Evolutionary conservation across 495 filamentous ascomycete species (phyloP).

Genomic region (Staphylotrichum tortipilum): DNA sequence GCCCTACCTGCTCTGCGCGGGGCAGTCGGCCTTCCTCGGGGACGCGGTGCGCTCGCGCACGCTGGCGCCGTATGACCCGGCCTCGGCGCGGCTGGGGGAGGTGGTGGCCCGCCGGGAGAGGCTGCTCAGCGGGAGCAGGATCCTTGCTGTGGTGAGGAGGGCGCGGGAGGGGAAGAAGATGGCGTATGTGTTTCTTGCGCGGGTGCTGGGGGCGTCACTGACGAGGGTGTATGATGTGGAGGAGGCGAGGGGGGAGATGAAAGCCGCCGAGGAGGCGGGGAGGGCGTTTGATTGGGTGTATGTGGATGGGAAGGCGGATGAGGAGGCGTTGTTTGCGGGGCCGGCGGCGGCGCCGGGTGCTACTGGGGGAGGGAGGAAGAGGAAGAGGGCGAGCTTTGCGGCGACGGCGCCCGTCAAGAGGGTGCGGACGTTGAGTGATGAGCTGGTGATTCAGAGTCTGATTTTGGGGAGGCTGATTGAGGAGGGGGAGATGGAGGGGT

Average conservation of each 20-base stretch:
- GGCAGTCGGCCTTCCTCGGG: slow-evolving; percentile 65
- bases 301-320: slow-evolving; percentile 47
- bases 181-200: slow-evolving; percentile 61
- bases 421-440: slow-evolving; percentile 63
- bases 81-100: slow-evolving; percentile 45
- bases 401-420: slow-evolving; percentile 34
- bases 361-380: slow-evolving; percentile 25
- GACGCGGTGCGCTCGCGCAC: slow-evolving; percentile 70
- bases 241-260: slow-evolving; percentile 50
- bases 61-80: slow-evolving; percentile 50
- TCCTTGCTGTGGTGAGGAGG: slow-evolving; percentile 69
- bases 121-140: slow-evolving; percentile 55
- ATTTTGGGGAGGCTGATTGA: slow-evolving; percentile 76
- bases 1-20: slow-evolving; percentile 77
- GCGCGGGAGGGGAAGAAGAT: slow-evolving; percentile 49
- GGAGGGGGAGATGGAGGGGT: slow-evolving; percentile 39
- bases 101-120: slow-evolving; percentile 51
- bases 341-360: slow-evolving; percentile 5
- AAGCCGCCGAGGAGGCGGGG: slow-evolving; percentile 39
- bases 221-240: slow-evolving; percentile 55
- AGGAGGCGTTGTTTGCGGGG: slow-evolving; percentile 19
- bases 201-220: slow-evolving; percentile 66
- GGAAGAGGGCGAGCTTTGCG: slow-evolving; percentile 31
- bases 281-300: slow-evolving; percentile 72
- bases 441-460: slow-evolving; percentile 86